These are phyloP conservation scores for Acacia confusa DNA, from an alignment of 306 rosid genomes.

Conservation along the genomic window DNA sequence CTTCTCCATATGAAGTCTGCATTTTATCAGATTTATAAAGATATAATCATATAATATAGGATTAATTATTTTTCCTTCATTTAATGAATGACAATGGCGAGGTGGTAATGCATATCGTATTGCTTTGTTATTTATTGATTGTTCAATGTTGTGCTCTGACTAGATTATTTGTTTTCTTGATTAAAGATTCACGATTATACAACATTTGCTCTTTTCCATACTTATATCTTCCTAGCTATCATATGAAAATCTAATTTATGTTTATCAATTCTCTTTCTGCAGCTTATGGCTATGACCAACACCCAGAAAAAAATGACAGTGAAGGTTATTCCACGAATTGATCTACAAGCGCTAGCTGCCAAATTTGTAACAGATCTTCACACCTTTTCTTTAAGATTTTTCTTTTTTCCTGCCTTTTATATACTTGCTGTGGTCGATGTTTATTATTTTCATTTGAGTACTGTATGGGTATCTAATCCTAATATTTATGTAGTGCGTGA, in stretches of 20 bases:
- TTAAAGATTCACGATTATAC: no score
- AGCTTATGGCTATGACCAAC: slow-evolving; percentile 73
- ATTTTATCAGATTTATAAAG: no score
- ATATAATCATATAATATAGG: no score
- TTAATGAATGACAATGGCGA: no score
- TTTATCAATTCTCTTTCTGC: slow-evolving; percentile 35
- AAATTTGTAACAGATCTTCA: slow-evolving; percentile 66
- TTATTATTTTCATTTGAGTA: slow-evolving; percentile 12
- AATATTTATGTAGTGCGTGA: background rate
- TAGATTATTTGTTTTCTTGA: no score
- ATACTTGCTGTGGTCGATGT: background rate
- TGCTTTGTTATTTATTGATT: no score
- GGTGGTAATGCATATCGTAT: no score
- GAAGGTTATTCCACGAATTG: slow-evolving; percentile 89
- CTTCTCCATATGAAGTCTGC: no score
- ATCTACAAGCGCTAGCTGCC: slow-evolving; percentile 80
- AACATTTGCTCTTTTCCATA: no score
- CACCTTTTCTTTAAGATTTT: background rate
- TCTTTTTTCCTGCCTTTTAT: slow-evolving; percentile 1
- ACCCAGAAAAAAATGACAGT: slow-evolving; percentile 64
- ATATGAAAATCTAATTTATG: slow-evolving; percentile 20
- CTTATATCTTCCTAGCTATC: slow-evolving; percentile 16
- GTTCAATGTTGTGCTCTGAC: no score
- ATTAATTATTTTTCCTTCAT: no score
- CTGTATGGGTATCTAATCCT: background rate